Conservation (phyloP, 164 flowering plant species). For the Pachysandra terminalis region DNA sequence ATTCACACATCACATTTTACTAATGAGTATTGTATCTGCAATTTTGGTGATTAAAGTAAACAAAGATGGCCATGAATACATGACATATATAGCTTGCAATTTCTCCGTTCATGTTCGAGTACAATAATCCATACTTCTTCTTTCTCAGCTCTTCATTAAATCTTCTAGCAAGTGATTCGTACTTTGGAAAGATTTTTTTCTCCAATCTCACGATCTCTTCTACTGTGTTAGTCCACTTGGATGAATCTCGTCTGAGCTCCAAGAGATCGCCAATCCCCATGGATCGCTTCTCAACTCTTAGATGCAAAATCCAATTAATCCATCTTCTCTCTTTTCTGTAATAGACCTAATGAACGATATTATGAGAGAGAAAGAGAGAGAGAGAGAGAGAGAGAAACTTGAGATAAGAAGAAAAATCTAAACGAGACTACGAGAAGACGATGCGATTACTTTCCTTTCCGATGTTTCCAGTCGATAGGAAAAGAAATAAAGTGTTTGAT, state of each 20-base stretch:
- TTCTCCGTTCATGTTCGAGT: conserved; percentile 41
- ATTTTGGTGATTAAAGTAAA: conserved; percentile 73
- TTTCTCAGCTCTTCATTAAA: conserved; percentile 73
- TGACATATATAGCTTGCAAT: conserved; percentile 73
- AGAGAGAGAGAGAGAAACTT: no score
- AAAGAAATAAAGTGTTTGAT: no score
- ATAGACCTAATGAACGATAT: no score
- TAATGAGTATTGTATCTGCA: conserved; percentile 55
- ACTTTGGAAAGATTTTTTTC: conserved; percentile 81
- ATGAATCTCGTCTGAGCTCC: conserved; percentile 42
- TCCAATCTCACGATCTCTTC: conserved; percentile 69
- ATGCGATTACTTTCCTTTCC: no score
- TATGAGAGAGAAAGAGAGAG: no score
- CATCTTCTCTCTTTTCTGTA: no score
- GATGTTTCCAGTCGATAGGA: no score
- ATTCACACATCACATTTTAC: no score
- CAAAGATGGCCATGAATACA: conserved; percentile 79
- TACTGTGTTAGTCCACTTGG: conserved; percentile 30
- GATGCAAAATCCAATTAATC: no score
- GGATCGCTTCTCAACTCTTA: no score
- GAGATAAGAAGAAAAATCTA: no score
- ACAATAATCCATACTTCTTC: conserved; percentile 73
- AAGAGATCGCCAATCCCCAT: conserved; percentile 24
- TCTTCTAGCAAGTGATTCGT: conserved; percentile 71
- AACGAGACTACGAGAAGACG: no score